These are phyloP conservation scores for Tillandsia fasciculata DNA, from an alignment of 176 grass and related monocot species.

Conservation along the genomic window DNA sequence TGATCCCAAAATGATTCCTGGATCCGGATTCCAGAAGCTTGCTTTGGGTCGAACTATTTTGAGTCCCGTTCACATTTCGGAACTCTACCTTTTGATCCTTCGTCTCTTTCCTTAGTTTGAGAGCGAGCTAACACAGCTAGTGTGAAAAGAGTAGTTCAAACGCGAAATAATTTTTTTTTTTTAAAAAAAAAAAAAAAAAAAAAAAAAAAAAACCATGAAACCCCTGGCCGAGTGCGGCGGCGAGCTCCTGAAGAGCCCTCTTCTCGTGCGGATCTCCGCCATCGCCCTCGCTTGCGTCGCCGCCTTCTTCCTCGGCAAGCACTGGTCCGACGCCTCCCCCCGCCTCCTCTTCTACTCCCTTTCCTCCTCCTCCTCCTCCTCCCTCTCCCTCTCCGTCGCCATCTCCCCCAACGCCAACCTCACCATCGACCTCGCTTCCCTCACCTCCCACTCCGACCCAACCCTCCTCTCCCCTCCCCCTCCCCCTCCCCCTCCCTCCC, in stretches of 20 bases:
- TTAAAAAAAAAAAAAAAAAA: too few species aligned
- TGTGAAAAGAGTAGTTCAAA: too few species aligned
- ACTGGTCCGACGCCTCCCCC: slow-evolving; percentile 45
- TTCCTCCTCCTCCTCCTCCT: slow-evolving; percentile 12
- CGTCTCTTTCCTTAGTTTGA: too few species aligned
- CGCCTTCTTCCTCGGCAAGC: slow-evolving; percentile 70
- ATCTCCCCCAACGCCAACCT: slow-evolving; percentile 59
- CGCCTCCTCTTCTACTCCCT: slow-evolving; percentile 48
- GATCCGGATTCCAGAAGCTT: too few species aligned
- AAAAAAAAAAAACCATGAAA: slow-evolving; percentile 38
- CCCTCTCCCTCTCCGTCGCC: slow-evolving; percentile 27
- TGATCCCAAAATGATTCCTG: too few species aligned
- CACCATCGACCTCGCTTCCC: slow-evolving; percentile 39
- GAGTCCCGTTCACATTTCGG: too few species aligned
- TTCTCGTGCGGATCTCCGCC: slow-evolving; percentile 33
- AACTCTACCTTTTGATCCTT: too few species aligned
- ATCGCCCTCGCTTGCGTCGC: slow-evolving; percentile 49
- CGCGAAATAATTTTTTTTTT: too few species aligned
- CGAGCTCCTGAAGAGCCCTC: slow-evolving; percentile 37
- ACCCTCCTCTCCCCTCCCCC: not conserved
- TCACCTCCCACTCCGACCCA: slow-evolving; percentile 26
- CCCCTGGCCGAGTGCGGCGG: slow-evolving; percentile 20
- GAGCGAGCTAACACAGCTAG: too few species aligned
- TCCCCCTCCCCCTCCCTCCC: slow-evolving; percentile 20
- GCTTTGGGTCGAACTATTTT: too few species aligned